phyloP scores from a whole-genome alignment of 192 early-diverging fungal species.

The Linnemannia hyalina region DNA sequence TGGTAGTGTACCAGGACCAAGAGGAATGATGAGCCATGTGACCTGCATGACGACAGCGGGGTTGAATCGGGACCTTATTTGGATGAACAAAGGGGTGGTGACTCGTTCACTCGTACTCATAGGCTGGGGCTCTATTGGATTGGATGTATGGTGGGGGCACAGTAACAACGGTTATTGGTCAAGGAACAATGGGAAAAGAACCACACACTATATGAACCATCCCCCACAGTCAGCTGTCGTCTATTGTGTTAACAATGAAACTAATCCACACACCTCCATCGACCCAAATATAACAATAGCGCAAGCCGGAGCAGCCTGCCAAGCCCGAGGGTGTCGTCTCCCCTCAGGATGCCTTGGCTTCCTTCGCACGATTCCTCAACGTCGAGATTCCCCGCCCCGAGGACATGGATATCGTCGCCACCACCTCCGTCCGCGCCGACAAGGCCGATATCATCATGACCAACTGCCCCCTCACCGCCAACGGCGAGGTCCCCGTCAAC shows the following conservation, averaged over 20 bases:
- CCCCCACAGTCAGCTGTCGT: not conserved
- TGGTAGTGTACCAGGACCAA: not conserved
- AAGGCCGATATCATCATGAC: constrained; percentile 56
- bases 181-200: not conserved
- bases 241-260: not conserved
- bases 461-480: constrained; percentile 67
- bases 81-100: not conserved
- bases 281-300: not conserved
- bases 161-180: not conserved
- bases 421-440: constrained; percentile 50
- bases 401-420: constrained; percentile 53
- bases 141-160: not conserved
- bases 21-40: not conserved
- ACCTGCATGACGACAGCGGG: not conserved
- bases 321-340: constrained; percentile 57
- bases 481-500: constrained; percentile 67
- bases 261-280: constrained; percentile 1
- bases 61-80: constrained; percentile 6
- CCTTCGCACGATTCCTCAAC: constrained; percentile 72
- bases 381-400: constrained; percentile 63
- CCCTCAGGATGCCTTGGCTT: constrained; percentile 74
- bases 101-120: not conserved
- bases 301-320: constrained; percentile 18
- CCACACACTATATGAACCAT: not conserved
- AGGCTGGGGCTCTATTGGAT: not conserved